These are phyloP conservation scores for Blastocladiella emersonii DNA, from an alignment of 371 early-diverging fungal genomes.

Conservation along the genomic window DNA sequence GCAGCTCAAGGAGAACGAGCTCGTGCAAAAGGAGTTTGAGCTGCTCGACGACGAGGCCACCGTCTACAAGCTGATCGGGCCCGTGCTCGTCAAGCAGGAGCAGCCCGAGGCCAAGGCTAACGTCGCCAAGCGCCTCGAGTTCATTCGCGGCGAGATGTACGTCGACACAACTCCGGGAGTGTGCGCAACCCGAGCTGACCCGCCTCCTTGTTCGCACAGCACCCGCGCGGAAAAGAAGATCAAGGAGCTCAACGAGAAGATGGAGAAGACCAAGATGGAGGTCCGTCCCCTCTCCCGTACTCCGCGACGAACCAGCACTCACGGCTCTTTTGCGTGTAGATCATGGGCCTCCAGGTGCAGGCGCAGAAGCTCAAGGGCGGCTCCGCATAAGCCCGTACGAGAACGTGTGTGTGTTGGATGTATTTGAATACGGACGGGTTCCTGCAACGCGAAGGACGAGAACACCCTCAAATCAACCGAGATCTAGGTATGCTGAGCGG, in stretches of 20 bases:
- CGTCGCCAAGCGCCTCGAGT: slow-evolving; percentile 85
- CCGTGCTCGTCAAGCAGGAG: slow-evolving; percentile 88
- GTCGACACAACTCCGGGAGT: slow-evolving; percentile 4
- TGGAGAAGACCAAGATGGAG: slow-evolving; percentile 60
- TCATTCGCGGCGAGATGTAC: slow-evolving; percentile 77
- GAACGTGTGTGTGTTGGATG: too few species aligned
- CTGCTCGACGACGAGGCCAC: slow-evolving; percentile 59
- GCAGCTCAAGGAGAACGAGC: slow-evolving; percentile 87
- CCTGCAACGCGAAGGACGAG: too few species aligned
- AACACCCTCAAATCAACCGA: too few species aligned
- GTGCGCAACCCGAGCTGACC: not conserved
- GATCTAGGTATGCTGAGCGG: too few species aligned
- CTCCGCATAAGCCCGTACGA: not conserved
- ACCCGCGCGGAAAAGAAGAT: slow-evolving; percentile 69
- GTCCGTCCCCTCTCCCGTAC: slow-evolving; percentile 14
- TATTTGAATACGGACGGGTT: too few species aligned
- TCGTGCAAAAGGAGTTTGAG: slow-evolving; percentile 84
- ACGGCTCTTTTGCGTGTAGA: not conserved
- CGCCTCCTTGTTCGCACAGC: slow-evolving; percentile 24
- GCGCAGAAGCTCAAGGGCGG: not conserved
- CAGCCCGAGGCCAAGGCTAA: slow-evolving; percentile 67
- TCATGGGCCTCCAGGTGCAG: not conserved
- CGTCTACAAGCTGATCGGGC: slow-evolving; percentile 88
- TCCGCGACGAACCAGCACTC: not conserved
- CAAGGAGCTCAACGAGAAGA: slow-evolving; percentile 56